A percentile compares a stretch with the other conserved stretches of the same genome.
These are phyloP conservation scores for Cardiospermum halicacabum DNA, from an alignment of 345 rosid species.

Conservation along the genomic window DNA sequence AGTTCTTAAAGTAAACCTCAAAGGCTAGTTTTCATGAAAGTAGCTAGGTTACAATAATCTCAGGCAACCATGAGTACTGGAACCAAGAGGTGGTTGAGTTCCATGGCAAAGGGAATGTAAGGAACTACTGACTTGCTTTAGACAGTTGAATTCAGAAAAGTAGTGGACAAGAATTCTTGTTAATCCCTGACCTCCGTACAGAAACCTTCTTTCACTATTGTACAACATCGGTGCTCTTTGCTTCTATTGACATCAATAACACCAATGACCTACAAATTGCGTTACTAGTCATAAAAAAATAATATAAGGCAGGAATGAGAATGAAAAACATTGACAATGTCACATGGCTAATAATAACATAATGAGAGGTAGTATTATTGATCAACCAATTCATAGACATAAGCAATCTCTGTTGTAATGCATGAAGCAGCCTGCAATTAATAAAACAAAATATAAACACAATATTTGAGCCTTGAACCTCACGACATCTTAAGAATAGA, in stretches of 20 bases:
- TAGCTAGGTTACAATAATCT: background rate
- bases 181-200: slow-evolving; percentile 72
- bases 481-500: slow-evolving; percentile 1
- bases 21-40: background rate
- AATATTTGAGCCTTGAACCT: background rate
- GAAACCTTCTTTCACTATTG: slow-evolving; percentile 84
- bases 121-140: background rate
- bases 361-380: slow-evolving; percentile 7
- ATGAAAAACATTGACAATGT: background rate
- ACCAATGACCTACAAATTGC: slow-evolving; percentile 64
- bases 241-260: slow-evolving; percentile 79
- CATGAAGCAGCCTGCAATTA: slow-evolving; percentile 60
- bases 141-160: background rate
- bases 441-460: background rate
- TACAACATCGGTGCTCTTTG: slow-evolving; percentile 79
- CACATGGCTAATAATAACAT: background rate
- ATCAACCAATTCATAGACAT: slow-evolving; percentile 86
- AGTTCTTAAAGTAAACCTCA: background rate
- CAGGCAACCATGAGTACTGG: background rate
- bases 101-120: background rate
- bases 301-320: background rate
- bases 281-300: background rate
- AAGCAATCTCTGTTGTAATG: slow-evolving; percentile 77
- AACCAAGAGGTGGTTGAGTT: background rate
- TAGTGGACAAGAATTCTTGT: background rate